A percentile compares a stretch with the other conserved stretches of the same genome.
Evolutionary conservation across 768 basidiomycete species (phyloP).

Genomic region (Hysterangium stoloniferum): DNA sequence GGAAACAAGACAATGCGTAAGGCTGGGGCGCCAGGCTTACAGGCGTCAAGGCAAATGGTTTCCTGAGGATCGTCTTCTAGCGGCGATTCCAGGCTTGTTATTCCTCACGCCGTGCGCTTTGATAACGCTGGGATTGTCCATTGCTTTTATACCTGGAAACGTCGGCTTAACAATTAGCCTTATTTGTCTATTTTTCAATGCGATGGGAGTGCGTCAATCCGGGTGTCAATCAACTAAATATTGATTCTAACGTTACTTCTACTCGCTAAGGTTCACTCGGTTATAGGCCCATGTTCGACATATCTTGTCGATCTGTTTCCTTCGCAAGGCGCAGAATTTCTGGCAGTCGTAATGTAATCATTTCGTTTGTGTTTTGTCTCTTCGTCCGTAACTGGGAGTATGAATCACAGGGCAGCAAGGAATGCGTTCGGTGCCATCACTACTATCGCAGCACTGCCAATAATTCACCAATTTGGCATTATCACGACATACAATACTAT

Average conservation of each 20-base stretch:
- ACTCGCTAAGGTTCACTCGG: conserved; percentile 42
- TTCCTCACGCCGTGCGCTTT: conserved; percentile 49
- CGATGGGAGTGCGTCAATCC: conserved; percentile 44
- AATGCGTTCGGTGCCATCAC: conserved; percentile 34
- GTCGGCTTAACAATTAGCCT: conserved; percentile 45
- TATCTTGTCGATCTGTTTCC: conserved; percentile 60
- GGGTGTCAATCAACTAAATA: conserved; percentile 15
- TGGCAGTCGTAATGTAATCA: conserved; percentile 44
- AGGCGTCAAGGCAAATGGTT: conserved; percentile 52
- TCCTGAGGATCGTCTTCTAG: conserved; percentile 62
- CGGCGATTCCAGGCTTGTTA: conserved; percentile 37
- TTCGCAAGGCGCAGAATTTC: conserved; percentile 56
- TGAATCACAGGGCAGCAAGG: conserved; percentile 36
- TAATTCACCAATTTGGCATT: conserved; percentile 47
- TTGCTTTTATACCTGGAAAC: conserved; percentile 40
- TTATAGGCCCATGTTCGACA: conserved; percentile 45
- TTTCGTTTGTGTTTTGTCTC: neutral
- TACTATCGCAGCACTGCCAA: conserved; percentile 42
- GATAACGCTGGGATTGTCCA: conserved; percentile 41
- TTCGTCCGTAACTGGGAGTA: no score
- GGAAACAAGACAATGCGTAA: no score
- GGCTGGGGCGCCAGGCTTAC: no score
- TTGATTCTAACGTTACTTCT: neutral
- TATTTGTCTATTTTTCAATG: conserved; percentile 53
- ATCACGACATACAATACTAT: conserved; percentile 38